Evolutionary conservation across 441 rosid genomes (phyloP).

Genomic region (Lepidium campestre): DNA sequence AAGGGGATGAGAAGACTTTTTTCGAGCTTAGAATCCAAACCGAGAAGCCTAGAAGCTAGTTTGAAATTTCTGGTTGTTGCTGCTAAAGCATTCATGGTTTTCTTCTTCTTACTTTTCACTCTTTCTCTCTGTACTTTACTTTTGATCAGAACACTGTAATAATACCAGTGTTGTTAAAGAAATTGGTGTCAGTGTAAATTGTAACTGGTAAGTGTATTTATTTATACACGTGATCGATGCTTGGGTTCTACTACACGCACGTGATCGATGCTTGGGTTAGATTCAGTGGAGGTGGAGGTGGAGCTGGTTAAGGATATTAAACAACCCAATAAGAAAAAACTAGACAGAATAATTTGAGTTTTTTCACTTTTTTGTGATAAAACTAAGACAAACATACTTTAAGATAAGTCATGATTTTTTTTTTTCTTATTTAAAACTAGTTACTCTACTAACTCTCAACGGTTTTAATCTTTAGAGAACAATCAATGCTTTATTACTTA

Average conservation of each 20-base stretch:
- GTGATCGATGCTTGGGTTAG: slow-evolving; percentile 29
- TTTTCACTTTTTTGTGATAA: too few relatives aligned
- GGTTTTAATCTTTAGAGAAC: background rate
- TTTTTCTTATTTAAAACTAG: background rate
- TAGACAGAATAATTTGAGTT: background rate
- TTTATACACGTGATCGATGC: background rate
- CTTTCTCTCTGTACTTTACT: background rate
- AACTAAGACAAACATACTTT: slow-evolving; percentile 3
- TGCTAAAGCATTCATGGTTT: slow-evolving; percentile 81
- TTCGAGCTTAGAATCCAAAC: slow-evolving; percentile 83
- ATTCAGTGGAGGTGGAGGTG: slow-evolving; percentile 34
- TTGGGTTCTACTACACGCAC: slow-evolving; percentile 10
- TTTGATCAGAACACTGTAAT: slow-evolving; percentile 15
- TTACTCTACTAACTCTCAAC: background rate
- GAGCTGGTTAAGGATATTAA: slow-evolving; percentile 4
- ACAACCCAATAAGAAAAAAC: background rate
- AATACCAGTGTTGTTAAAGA: background rate
- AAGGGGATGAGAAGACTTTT: slow-evolving; percentile 84
- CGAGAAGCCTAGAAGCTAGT: slow-evolving; percentile 82
- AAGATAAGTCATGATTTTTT: background rate
- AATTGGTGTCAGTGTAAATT: slow-evolving; percentile 3
- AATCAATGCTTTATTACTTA: background rate
- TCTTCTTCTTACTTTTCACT: background rate
- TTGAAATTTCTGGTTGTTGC: slow-evolving; percentile 91
- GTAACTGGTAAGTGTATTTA: background rate